Percentiles rank a stretch among this genome's conserved stretches.
Evolutionary conservation across 1,139 yeast species (phyloP).

Genomic region (Starmera stellimalicola): DNA sequence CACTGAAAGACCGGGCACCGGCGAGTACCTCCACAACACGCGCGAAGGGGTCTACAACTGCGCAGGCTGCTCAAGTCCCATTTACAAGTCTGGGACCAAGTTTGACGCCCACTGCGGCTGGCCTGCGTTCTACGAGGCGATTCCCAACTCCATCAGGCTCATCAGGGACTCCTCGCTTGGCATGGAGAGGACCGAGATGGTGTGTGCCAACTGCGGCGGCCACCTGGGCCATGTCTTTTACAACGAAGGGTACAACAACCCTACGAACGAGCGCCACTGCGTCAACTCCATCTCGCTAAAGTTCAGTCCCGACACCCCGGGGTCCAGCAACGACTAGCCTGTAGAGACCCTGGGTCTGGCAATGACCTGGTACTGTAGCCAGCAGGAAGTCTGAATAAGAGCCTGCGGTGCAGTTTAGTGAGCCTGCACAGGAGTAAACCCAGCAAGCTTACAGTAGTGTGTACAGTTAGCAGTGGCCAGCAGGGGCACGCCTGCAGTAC

Average conservation of each 20-base stretch:
- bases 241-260: constrained; percentile 88
- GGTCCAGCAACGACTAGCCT: too few species aligned
- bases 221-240: constrained; percentile 91
- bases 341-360: too few species aligned
- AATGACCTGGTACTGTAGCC: too few species aligned
- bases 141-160: constrained; percentile 67
- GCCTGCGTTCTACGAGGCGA: constrained; percentile 92
- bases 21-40: constrained; percentile 45
- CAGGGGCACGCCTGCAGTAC: too few species aligned
- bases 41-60: constrained; percentile 64
- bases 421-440: too few species aligned
- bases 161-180: constrained; percentile 58
- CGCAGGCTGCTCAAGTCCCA: constrained; percentile 75
- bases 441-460: too few species aligned
- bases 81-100: constrained; percentile 72
- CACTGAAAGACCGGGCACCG: constrained; percentile 79
- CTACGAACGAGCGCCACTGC: constrained; percentile 91
- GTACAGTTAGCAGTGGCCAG: too few species aligned
- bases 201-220: constrained; percentile 83
- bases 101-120: constrained; percentile 93
- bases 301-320: too few species aligned
- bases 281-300: constrained; percentile 80
- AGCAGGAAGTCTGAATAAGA: too few species aligned
- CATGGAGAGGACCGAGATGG: constrained; percentile 79
- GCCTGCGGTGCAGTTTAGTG: too few species aligned